Evolutionary conservation across 306 rosid species (phyloP).

Genomic region (Clitoria ternatea): DNA sequence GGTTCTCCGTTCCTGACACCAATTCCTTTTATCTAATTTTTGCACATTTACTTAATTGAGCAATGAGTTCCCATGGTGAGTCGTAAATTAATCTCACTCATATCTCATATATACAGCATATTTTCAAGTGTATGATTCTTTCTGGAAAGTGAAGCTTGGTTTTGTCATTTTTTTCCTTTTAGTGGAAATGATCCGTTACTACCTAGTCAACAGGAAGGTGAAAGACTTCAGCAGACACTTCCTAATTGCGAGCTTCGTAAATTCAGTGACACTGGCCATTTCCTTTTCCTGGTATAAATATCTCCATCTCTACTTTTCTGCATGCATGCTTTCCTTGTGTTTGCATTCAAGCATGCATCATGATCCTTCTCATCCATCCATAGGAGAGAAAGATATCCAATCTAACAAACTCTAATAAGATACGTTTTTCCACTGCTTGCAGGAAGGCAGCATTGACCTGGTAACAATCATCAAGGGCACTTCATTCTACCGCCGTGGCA

Average conservation of each 20-base stretch:
- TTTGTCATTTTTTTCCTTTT: conserved; percentile 31
- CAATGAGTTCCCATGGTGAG: background rate
- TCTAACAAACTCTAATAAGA: background rate
- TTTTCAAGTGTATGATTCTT: conserved; percentile 12
- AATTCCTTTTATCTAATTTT: background rate
- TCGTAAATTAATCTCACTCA: background rate
- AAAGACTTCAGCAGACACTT: conserved; percentile 41
- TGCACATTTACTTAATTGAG: background rate
- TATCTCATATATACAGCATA: background rate
- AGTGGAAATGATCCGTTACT: conserved; percentile 78
- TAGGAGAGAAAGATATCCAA: background rate
- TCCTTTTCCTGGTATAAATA: conserved; percentile 69
- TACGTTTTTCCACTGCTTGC: conserved; percentile 24
- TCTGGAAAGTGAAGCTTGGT: conserved; percentile 21
- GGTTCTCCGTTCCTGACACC: background rate
- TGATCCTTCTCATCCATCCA: conserved; percentile 1
- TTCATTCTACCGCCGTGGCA: conserved; percentile 71
- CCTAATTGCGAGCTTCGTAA: conserved; percentile 56
- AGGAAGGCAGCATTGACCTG: conserved; percentile 72
- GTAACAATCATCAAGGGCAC: conserved; percentile 59
- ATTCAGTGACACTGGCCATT: conserved; percentile 67
- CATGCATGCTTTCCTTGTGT: background rate
- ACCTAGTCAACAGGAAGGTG: conserved; percentile 66
- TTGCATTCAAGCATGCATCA: background rate
- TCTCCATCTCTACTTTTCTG: conserved; percentile 16